These are phyloP conservation scores for Jacaranda copaia DNA, from an alignment of 257 asterid genomes.

Conservation along the genomic window DNA sequence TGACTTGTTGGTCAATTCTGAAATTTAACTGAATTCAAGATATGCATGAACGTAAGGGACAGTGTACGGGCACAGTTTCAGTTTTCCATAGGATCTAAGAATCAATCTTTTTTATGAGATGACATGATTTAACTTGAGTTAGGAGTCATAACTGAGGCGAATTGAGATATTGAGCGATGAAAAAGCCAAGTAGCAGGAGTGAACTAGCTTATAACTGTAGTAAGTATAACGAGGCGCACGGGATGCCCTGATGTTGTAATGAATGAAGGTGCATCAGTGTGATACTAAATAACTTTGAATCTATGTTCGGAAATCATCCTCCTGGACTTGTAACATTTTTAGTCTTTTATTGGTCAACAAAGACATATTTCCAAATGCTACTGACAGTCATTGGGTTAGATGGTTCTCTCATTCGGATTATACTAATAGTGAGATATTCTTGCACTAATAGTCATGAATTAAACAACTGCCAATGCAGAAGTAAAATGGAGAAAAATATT, in stretches of 20 bases:
- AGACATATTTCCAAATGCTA: not conserved
- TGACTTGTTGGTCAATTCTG: not conserved
- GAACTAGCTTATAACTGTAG: not conserved
- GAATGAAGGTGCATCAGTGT: not conserved
- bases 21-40: conserved; percentile 11
- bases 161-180: not conserved
- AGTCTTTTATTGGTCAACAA: conserved; percentile 12
- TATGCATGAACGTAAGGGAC: not conserved
- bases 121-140: not conserved
- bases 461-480: not conserved
- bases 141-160: not conserved
- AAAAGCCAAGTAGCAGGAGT: not conserved
- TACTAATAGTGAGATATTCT: not conserved
- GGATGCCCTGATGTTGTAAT: not conserved
- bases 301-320: no score
- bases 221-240: conserved; percentile 8
- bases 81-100: not conserved
- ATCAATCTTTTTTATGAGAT: not conserved
- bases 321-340: not conserved
- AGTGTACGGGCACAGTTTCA: not conserved
- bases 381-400: not conserved
- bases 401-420: not conserved
- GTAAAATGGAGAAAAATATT: not conserved
- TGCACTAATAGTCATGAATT: conserved; percentile 6
- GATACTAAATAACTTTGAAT: not conserved